A percentile compares a stretch with the other conserved stretches of the same genome.
These are phyloP conservation scores for Candida loeiensis DNA, from an alignment of 805 yeast genomes.

Conservation along the genomic window DNA sequence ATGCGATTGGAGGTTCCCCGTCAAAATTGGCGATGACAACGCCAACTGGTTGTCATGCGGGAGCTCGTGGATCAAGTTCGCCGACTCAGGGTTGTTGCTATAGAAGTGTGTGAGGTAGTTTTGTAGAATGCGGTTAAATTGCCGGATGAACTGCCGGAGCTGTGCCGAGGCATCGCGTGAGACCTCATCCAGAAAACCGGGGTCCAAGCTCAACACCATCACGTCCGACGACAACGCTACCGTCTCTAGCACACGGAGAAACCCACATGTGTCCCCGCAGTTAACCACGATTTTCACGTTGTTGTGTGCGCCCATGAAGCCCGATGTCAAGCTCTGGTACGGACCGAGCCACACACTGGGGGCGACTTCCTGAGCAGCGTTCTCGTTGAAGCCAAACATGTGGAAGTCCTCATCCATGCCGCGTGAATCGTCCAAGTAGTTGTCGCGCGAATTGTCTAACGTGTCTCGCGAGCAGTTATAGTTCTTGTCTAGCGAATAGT, in stretches of 20 bases:
- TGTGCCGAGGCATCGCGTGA: conserved; percentile 6
- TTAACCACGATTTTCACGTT: conserved; percentile 34
- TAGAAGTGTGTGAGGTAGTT: conserved; percentile 37
- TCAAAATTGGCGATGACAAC: conserved; percentile 32
- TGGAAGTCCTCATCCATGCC: not conserved
- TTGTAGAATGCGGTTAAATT: conserved; percentile 34
- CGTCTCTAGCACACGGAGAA: conserved; percentile 24
- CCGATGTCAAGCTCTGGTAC: conserved; percentile 12
- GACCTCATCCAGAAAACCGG: conserved; percentile 20
- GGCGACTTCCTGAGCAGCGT: conserved; percentile 21
- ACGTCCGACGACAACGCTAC: conserved; percentile 31
- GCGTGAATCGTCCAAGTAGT: no score
- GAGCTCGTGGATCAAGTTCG: conserved; percentile 26
- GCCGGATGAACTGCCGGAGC: conserved; percentile 22
- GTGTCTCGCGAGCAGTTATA: no score
- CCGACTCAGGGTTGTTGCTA: conserved; percentile 27
- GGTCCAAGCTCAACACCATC: conserved; percentile 36
- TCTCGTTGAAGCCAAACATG: conserved; percentile 7
- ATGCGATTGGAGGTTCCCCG: conserved; percentile 35
- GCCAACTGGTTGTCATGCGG: conserved; percentile 22
- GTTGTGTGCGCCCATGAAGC: conserved; percentile 3
- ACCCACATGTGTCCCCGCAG: conserved; percentile 32
- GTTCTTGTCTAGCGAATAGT: no score
- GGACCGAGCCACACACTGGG: conserved; percentile 31
- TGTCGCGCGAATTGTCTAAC: no score